A percentile compares a stretch with the other conserved stretches of the same genome.
Conservation (phyloP, 2,329 filamentous ascomycete species). For the Exophiala aquamarina region DNA sequence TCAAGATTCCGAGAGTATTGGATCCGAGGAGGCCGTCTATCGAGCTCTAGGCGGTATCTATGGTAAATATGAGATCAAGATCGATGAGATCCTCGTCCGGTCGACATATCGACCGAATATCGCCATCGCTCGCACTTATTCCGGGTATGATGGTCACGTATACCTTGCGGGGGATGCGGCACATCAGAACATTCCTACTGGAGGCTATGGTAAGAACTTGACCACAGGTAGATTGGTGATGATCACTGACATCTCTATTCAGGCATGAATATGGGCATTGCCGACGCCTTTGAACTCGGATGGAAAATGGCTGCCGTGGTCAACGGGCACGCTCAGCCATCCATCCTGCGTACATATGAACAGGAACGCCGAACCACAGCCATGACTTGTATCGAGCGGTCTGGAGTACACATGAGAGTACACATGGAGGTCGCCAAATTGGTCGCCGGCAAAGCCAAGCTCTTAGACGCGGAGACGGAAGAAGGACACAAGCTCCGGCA, state of each 20-base stretch:
- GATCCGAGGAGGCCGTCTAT: slow-evolving; percentile 30
- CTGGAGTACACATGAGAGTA: slow-evolving; percentile 25
- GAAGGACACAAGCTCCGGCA: slow-evolving; percentile 3
- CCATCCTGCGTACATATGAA: slow-evolving; percentile 32
- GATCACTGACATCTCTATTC: background rate
- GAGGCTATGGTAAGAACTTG: slow-evolving; percentile 52
- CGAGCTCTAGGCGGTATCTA: slow-evolving; percentile 27
- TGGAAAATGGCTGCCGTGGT: slow-evolving; percentile 56
- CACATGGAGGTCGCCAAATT: slow-evolving; percentile 21
- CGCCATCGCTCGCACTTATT: slow-evolving; percentile 29
- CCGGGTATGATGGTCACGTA: slow-evolving; percentile 17
- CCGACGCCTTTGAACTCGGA: slow-evolving; percentile 56
- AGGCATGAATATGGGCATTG: slow-evolving; percentile 56
- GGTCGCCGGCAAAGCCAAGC: background rate
- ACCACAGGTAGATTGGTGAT: background rate
- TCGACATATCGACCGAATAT: slow-evolving; percentile 33
- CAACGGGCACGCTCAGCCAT: slow-evolving; percentile 33
- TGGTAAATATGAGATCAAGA: slow-evolving; percentile 27
- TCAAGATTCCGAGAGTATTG: slow-evolving; percentile 20
- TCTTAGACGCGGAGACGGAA: slow-evolving; percentile 7
- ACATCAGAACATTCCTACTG: slow-evolving; percentile 58
- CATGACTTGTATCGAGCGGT: slow-evolving; percentile 29
- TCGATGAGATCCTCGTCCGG: slow-evolving; percentile 36
- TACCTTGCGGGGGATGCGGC: slow-evolving; percentile 57
- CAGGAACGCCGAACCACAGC: slow-evolving; percentile 32